Evolutionary conservation across 208 protist species (phyloP).

Genomic region (Trypanosoma mega): DNA sequence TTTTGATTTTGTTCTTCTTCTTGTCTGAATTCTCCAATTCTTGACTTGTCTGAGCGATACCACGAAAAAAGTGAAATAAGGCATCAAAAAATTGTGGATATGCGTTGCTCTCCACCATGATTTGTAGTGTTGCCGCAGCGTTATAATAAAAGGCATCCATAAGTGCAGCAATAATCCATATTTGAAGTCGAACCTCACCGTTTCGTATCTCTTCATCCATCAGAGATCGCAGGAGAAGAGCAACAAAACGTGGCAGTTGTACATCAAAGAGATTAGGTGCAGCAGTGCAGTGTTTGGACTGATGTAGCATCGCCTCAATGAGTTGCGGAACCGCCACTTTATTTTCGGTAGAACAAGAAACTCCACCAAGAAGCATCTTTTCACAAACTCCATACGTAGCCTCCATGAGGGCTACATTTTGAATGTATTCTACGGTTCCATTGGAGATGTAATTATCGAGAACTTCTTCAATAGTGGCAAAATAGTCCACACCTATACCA

Average conservation of each 20-base stretch:
- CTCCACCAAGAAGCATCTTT: slow-evolving; percentile 78
- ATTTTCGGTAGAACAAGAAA: slow-evolving; percentile 47
- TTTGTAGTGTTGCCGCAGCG: slow-evolving; percentile 53
- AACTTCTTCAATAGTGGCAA: slow-evolving; percentile 74
- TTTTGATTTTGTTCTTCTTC: slow-evolving; percentile 40
- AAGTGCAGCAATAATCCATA: slow-evolving; percentile 78
- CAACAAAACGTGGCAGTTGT: slow-evolving; percentile 61
- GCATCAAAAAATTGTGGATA: slow-evolving; percentile 75
- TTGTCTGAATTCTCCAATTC: slow-evolving; percentile 18
- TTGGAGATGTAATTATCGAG: slow-evolving; percentile 83
- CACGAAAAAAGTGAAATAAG: slow-evolving; percentile 70
- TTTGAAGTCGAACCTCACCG: slow-evolving; percentile 52
- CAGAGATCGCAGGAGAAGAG: slow-evolving; percentile 69
- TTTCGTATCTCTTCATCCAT: slow-evolving; percentile 47
- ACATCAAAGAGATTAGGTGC: slow-evolving; percentile 48
- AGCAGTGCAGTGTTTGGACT: slow-evolving; percentile 54
- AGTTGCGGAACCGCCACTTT: slow-evolving; percentile 70
- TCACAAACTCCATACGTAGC: slow-evolving; percentile 64
- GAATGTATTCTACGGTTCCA: slow-evolving; percentile 57
- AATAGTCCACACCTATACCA: slow-evolving; percentile 86
- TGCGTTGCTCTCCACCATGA: slow-evolving; percentile 51
- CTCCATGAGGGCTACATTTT: slow-evolving; percentile 67
- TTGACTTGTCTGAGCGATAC: background rate
- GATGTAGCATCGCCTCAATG: slow-evolving; percentile 85
- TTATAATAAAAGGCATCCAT: slow-evolving; percentile 91